Percentiles rank a stretch among this genome's conserved stretches.
Conservation (phyloP, 78 protist species). For the Cyanophora paradoxa region DNA sequence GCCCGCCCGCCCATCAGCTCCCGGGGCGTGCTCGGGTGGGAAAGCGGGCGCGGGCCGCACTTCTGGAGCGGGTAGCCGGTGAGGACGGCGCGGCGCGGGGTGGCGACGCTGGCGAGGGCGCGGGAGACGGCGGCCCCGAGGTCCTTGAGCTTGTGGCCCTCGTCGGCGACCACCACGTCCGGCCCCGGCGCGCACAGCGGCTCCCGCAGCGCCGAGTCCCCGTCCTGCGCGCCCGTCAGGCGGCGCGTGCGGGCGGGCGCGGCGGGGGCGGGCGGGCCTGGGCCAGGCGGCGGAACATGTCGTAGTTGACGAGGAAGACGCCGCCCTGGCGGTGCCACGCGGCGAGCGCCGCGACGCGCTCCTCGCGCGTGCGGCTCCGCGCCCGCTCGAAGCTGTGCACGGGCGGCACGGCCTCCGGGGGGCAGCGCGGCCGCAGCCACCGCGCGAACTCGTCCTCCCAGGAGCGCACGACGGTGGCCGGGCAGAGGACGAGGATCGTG, state of each 20-base stretch:
- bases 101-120: background rate
- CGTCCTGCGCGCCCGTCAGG: too few relatives aligned
- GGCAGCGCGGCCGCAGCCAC: background rate
- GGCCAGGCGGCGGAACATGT: background rate
- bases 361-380: too few relatives aligned
- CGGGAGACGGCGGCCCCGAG: background rate
- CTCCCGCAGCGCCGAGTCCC: background rate
- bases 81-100: background rate
- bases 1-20: too few relatives aligned
- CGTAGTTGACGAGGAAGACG: background rate
- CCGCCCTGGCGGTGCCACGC: background rate
- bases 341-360: background rate
- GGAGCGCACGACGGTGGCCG: background rate
- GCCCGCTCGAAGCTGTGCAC: too few relatives aligned
- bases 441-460: background rate
- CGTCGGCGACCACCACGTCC: slow-evolving; percentile 4
- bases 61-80: background rate
- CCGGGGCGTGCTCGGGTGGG: too few relatives aligned
- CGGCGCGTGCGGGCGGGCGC: background rate
- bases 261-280: background rate
- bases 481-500: background rate
- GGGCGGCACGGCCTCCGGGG: background rate
- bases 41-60: too few relatives aligned
- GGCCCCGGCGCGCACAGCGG: background rate
- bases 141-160: slow-evolving; percentile 7